A percentile compares a stretch with the other conserved stretches of the same genome.
These are phyloP conservation scores for Platanus orientalis DNA, from an alignment of 164 flowering plant genomes.

Conservation along the genomic window DNA sequence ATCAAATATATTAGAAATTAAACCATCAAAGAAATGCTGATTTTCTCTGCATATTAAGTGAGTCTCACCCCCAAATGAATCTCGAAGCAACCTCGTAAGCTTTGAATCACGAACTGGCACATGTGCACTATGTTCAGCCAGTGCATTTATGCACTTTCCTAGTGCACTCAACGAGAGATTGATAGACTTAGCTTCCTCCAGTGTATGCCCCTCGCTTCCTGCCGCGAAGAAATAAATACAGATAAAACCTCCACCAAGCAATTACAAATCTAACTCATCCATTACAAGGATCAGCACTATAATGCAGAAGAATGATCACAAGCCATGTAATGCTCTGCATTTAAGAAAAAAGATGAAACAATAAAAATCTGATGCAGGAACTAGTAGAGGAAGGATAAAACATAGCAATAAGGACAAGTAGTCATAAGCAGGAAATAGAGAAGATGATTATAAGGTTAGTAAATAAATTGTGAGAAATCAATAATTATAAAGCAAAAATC, in stretches of 20 bases:
- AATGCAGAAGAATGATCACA: not conserved
- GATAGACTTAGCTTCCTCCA: slow-evolving; percentile 96
- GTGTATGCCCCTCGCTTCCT: slow-evolving; percentile 98
- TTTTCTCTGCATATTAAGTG: not conserved
- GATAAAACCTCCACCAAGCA: not conserved
- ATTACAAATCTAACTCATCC: not conserved
- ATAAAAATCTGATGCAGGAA: too few relatives aligned
- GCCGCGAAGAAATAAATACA: slow-evolving; percentile 13
- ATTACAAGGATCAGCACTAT: not conserved
- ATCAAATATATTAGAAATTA: too few relatives aligned
- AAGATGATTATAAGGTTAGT: too few relatives aligned
- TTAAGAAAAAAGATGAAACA: too few relatives aligned
- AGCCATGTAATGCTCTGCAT: too few relatives aligned
- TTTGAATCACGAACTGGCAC: slow-evolving; percentile 97
- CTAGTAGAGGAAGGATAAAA: too few relatives aligned
- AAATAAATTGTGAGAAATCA: too few relatives aligned
- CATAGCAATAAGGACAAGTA: too few relatives aligned
- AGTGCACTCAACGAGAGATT: slow-evolving; percentile 94
- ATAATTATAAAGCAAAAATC: too few relatives aligned
- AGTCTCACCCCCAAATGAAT: slow-evolving; percentile 95
- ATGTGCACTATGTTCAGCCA: slow-evolving; percentile 90
- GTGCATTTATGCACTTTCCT: slow-evolving; percentile 98
- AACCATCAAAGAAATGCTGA: not conserved
- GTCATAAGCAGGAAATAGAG: too few relatives aligned
- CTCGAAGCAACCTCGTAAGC: slow-evolving; percentile 90